Evolutionary conservation across 2,329 filamentous ascomycete species (phyloP), one percentile per base, ranked within the genome.

Genomic region (Aspergillus hortae): DNA sequence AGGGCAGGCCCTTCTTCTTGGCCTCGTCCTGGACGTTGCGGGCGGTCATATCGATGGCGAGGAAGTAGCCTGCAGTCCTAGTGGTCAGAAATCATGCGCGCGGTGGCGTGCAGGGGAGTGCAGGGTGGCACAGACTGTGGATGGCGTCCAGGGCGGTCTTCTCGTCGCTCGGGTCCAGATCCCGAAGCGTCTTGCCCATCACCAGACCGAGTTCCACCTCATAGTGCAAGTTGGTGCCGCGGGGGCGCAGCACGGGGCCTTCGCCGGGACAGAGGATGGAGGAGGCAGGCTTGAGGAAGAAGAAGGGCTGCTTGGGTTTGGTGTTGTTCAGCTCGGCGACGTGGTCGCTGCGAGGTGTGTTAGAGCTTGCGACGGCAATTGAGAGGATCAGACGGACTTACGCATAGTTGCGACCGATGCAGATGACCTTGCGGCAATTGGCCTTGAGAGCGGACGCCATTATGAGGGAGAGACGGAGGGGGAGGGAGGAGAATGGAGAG

Each of bases 361-460:
- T 43, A 19, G 19, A 32, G 41, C 46, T 42, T 38, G 6, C 27
- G 27, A 42, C n/a, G 17, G 12, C 12, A 32, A 14, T 33, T 36
- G 48, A 43, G 42, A 23, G 40, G 53, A 46, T 52, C 44, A 41
- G 53, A 46, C 52, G 43, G 48, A 74, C 87, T 70, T 74, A 94
- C 89, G 92, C 92, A 80, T 96, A 99, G 79, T 99, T 95, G 64
- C 94, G 84, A 62, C 91, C 90, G 68, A 97, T 95, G 75, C 92
- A 96, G 69, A 96, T 88, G 50, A 95, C 84, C 79, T 96, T 90
- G 67, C 79, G 76, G 57, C 79, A 80, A 60, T 78, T 81, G 44
- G 77, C 75, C 52, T 77, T 75, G 49, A 79, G 72, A 6, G 71
- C 67, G 44, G 76, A 70, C 65, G 74, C 70, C 53, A 66, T 72